Conservation (phyloP, 2,329 filamentous ascomycete genomes). For the Cladosporium sp. region DNA sequence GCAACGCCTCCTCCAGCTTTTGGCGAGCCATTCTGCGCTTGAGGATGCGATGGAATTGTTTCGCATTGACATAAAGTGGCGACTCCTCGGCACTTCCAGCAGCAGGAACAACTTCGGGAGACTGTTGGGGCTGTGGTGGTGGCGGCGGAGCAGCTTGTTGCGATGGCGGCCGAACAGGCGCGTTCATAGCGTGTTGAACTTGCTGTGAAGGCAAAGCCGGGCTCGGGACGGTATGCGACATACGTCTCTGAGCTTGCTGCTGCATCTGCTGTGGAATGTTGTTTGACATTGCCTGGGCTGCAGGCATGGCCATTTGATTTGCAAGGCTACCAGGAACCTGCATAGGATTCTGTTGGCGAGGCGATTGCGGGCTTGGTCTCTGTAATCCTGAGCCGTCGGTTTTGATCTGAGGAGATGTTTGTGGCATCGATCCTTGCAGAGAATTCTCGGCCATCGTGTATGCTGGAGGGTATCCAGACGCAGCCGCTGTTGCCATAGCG, state of each 20-base stretch:
- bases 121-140: constrained; percentile 55
- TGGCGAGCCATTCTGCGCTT: constrained; percentile 92
- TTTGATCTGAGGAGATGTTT: constrained; percentile 69
- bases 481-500: constrained; percentile 86
- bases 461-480: constrained; percentile 69
- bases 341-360: constrained; percentile 63
- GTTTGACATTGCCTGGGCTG: constrained; percentile 55
- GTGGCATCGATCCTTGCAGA: constrained; percentile 60
- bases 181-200: constrained; percentile 46
- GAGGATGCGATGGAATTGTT: constrained; percentile 95
- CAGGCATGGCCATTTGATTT: constrained; percentile 47
- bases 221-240: constrained; percentile 71
- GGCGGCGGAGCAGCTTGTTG: constrained; percentile 49
- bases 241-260: constrained; percentile 49
- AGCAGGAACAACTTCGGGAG: constrained; percentile 67
- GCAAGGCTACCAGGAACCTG: constrained; percentile 40
- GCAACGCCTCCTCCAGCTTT: constrained; percentile 85
- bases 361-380: constrained; percentile 68
- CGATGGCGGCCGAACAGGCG: constrained; percentile 66
- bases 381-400: constrained; percentile 49
- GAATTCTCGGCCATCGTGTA: constrained; percentile 66
- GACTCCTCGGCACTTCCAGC: constrained; percentile 75
- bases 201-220: constrained; percentile 48
- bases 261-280: constrained; percentile 30
- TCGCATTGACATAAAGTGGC: constrained; percentile 95